Base-by-base conservation (phyloP, 257 asterid genomes). In the Gentiana dahurica region DNA sequence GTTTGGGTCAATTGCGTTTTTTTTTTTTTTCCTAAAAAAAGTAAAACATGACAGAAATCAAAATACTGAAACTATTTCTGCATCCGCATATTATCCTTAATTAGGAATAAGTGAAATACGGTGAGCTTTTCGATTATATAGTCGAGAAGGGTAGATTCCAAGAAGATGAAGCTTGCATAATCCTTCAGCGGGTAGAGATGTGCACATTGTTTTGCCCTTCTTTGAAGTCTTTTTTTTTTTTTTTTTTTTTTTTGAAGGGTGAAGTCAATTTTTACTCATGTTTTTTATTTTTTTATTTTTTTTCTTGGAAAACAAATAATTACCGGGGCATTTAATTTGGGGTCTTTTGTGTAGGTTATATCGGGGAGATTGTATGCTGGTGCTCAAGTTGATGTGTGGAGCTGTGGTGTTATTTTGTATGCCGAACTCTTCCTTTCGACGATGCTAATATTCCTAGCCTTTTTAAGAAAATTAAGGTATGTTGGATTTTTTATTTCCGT, bases 391-490 rank as follows among this genome's bases (percentile, higher is more conserved):
- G 97, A 86, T 52, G 95, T 89, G 13, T 89, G 97, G 97, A 89
- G 97, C 80, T 89, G 97, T 64, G 97, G 97, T 48, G 97, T 89
- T 55, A 89, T 86, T 76, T 85, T 86, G 8, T 89, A 89, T 70
- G 95, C 95, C 95, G 97, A 53, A 89, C 97, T 49, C 95, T 89
- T 72, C 97, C 97, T 15, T 86, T 89, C 64, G 97, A 89, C 53
- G 97, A 89, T 68, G 97, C 81, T 73, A 86, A 89, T 69, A 89
- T 89, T 64, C 95, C 94, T 36, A 83, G 80, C 75, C 90, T 89
- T 65, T 86, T 86, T 54, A 83, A 86, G 71, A 89, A 89, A 68
- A 89, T 89, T 57, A 86, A 89, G 94, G 97, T 89, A 60, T 48
- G 55, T 66, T 55, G 11, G 36, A 49, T 45, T 49, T 54, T 47